Base-by-base conservation (phyloP, 2,329 filamentous ascomycete genomes). In the Rutstroemia sp. region DNA sequence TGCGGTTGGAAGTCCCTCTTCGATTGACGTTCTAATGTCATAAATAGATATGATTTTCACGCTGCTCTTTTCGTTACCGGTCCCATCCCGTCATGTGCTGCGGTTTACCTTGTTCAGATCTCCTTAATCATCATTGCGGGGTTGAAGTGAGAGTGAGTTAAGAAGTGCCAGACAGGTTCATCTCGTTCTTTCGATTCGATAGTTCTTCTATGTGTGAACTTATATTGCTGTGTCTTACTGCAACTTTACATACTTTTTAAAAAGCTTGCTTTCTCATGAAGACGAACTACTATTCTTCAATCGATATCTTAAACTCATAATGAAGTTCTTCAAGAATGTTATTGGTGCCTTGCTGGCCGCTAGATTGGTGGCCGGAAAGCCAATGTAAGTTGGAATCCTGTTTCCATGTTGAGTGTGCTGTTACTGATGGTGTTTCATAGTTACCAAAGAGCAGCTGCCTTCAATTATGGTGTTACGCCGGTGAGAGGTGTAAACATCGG, bases 391-490 rank as follows among this genome's bases (percentile, higher is more conserved):
- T 23, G 17, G n/a, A 3, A 19, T 8, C 12, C n/a, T 27, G 21
- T 45, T 40, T 36, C 10, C 10, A 7, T 44, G 5, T 21, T 12
- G 40, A 19, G 4, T 44, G 17, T 19, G 14, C 25, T 45, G 7
- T 51, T 36, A 27, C 53, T 55, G 27, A 54, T 17, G 0, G 1
- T 23, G 42, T 49, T 2, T 23, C 23, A 61, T 58, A 56, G 53
- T 17, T 55, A 55, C 8, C 58, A 64, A 54, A 57, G 73, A 40
- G 61, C 63, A 14, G 72, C 72, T 4, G 67, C 63, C 46, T 80
- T 80, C 66, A 64, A 68, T 19, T 81, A 76, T 73, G 76, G 75
- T n/a, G 64, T 66, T 12, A 71, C 75, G 36, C 77, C 75, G 60
- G 73, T 81, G n/a, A 70, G 69, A 42, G 71, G 55, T 17, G 51